These are phyloP conservation scores for Pholiota conissans DNA, from an alignment of 768 basidiomycete species.

Conservation along the genomic window DNA sequence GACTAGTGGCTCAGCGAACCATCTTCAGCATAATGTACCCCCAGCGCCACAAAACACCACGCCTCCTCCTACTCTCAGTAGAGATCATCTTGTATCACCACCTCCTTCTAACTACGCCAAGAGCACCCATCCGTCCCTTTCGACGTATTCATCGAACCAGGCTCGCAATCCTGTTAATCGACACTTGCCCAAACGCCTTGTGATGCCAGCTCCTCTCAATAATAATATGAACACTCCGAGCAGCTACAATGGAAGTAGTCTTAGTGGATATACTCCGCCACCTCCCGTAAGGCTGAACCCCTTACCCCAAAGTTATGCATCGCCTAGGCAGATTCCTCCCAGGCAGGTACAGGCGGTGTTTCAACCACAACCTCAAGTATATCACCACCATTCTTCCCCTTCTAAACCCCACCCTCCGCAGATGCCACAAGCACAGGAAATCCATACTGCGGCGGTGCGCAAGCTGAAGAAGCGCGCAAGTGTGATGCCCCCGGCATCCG, in stretches of 20 bases:
- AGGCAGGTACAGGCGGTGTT: conserved; percentile 11
- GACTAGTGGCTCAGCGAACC: background rate
- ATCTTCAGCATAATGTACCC: background rate
- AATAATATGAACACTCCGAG: conserved; percentile 27
- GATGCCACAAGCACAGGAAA: conserved; percentile 20
- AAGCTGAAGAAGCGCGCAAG: conserved; percentile 32
- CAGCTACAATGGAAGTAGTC: background rate
- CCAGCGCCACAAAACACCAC: background rate
- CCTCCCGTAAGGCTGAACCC: background rate
- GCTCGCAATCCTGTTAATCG: conserved; percentile 23
- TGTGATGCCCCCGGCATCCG: conserved; percentile 15
- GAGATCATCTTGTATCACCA: conserved; percentile 1
- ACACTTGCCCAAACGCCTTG: conserved; percentile 60
- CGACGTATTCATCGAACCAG: conserved; percentile 25
- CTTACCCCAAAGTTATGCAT: background rate
- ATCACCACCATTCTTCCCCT: conserved; percentile 2
- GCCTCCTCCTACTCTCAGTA: background rate
- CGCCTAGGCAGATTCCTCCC: conserved; percentile 13
- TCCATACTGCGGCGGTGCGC: conserved; percentile 18
- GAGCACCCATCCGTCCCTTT: conserved; percentile 26
- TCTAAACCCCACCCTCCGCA: conserved; percentile 1
- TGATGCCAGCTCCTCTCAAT: conserved; percentile 75
- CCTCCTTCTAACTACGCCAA: conserved; percentile 9
- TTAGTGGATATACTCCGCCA: background rate
- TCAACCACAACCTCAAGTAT: conserved; percentile 12